Evolutionary conservation across 163 green algal genomes (phyloP).

Genomic region (Scenedesmus sp.): DNA sequence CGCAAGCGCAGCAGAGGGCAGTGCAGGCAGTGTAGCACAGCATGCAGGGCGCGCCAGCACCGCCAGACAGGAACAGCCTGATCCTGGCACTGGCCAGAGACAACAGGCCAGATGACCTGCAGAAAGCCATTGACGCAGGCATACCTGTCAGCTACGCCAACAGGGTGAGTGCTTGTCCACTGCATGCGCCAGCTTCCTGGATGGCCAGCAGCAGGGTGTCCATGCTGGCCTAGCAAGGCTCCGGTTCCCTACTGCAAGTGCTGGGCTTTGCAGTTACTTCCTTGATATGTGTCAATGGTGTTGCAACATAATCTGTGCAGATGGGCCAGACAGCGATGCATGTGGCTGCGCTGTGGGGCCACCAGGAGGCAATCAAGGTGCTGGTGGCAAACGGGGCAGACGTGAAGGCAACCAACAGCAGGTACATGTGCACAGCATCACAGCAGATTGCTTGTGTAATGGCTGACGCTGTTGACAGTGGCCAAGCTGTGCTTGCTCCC

Average conservation of each 20-base stretch:
- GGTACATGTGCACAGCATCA: neutral
- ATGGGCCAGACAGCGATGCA: constrained; percentile 79
- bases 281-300: neutral
- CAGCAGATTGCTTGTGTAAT: no score
- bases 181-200: neutral
- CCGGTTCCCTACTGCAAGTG: neutral
- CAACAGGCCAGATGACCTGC: constrained; percentile 55
- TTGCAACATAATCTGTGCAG: constrained; percentile 40
- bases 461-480: no score
- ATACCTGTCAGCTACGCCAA: constrained; percentile 45
- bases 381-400: constrained; percentile 53
- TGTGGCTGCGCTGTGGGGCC: constrained; percentile 71
- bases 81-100: constrained; percentile 57
- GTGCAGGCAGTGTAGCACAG: neutral
- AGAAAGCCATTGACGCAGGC: constrained; percentile 18
- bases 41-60: constrained; percentile 28
- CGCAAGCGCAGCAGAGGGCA: neutral
- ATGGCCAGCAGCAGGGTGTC: constrained; percentile 3
- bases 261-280: neutral
- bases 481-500: neutral
- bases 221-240: neutral
- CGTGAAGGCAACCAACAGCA: constrained; percentile 54
- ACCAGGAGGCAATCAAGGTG: constrained; percentile 55
- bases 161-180: neutral
- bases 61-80: constrained; percentile 56